Evolutionary conservation across 106 monocot species (phyloP).

Genomic region (Triglochin maritima): DNA sequence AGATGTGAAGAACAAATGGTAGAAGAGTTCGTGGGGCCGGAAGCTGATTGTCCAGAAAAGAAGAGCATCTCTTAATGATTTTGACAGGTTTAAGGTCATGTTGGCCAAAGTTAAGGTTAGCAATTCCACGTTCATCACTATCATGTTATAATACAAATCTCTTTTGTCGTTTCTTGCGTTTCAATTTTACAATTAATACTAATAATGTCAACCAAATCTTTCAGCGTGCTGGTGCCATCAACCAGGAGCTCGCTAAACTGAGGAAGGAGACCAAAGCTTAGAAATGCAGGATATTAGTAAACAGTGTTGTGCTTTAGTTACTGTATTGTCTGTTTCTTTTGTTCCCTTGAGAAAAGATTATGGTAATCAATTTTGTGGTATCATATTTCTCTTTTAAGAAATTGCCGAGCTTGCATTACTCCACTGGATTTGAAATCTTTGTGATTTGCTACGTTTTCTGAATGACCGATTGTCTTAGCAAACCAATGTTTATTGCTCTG

Average conservation of each 20-base stretch:
- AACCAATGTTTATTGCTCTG: too few relatives aligned
- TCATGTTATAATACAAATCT: not conserved
- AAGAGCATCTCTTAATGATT: constrained; percentile 72
- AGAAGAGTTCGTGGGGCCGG: constrained; percentile 76
- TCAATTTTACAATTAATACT: not conserved
- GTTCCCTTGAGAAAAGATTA: too few relatives aligned
- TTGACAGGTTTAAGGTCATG: constrained; percentile 84
- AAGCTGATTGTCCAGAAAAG: constrained; percentile 80
- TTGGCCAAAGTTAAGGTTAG: constrained; percentile 73
- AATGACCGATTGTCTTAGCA: too few relatives aligned
- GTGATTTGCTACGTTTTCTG: too few relatives aligned
- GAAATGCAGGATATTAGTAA: too few relatives aligned
- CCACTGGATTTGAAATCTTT: too few relatives aligned
- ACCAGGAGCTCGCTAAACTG: constrained; percentile 53
- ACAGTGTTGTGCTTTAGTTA: too few relatives aligned
- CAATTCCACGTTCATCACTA: not conserved
- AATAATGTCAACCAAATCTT: not conserved
- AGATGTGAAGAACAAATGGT: constrained; percentile 88
- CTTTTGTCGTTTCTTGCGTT: not conserved
- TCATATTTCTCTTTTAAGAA: too few relatives aligned
- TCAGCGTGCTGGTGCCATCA: constrained; percentile 45
- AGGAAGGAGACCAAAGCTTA: constrained; percentile 23
- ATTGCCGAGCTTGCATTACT: too few relatives aligned
- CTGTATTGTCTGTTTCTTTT: too few relatives aligned
- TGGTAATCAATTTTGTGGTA: too few relatives aligned